Percentiles rank a stretch among this genome's conserved stretches.
These are phyloP conservation scores for Rhizophagus sp. DNA, from an alignment of 192 early-diverging fungal genomes.

Conservation along the genomic window DNA sequence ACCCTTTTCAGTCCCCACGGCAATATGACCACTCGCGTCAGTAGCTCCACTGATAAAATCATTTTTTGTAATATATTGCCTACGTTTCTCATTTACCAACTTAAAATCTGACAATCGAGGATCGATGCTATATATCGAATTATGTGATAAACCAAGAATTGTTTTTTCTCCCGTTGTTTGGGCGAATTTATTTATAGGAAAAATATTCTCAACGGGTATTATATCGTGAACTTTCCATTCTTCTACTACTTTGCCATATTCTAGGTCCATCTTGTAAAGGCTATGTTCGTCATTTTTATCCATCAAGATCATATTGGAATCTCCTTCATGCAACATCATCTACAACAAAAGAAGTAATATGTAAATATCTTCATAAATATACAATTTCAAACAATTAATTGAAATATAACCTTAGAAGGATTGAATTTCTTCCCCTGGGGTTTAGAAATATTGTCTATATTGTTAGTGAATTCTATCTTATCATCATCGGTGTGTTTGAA, in stretches of 20 bases:
- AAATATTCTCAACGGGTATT: slow-evolving; percentile 63
- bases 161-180: slow-evolving; percentile 75
- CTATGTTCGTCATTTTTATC: slow-evolving; percentile 66
- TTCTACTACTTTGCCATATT: slow-evolving; percentile 89
- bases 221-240: slow-evolving; percentile 87
- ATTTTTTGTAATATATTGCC: slow-evolving; percentile 70
- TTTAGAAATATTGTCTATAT: slow-evolving; percentile 73
- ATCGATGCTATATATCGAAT: slow-evolving; percentile 86
- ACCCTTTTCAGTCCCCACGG: slow-evolving; percentile 80
- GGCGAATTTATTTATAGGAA: slow-evolving; percentile 76
- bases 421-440: slow-evolving; percentile 62
- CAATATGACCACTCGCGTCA: slow-evolving; percentile 78
- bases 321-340: slow-evolving; percentile 86
- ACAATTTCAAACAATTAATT: background rate
- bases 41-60: slow-evolving; percentile 75
- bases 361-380: background rate
- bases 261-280: slow-evolving; percentile 90
- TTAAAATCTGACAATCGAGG: slow-evolving; percentile 76
- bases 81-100: slow-evolving; percentile 67
- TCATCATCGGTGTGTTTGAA: slow-evolving; percentile 78
- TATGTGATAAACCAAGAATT: slow-evolving; percentile 79
- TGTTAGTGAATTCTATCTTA: slow-evolving; percentile 74
- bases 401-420: slow-evolving; percentile 47
- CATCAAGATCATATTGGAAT: slow-evolving; percentile 78
- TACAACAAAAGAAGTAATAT: slow-evolving; percentile 31